These are phyloP conservation scores for Lasiosphaeria hispida DNA, from an alignment of 495 filamentous ascomycete genomes.

Conservation along the genomic window DNA sequence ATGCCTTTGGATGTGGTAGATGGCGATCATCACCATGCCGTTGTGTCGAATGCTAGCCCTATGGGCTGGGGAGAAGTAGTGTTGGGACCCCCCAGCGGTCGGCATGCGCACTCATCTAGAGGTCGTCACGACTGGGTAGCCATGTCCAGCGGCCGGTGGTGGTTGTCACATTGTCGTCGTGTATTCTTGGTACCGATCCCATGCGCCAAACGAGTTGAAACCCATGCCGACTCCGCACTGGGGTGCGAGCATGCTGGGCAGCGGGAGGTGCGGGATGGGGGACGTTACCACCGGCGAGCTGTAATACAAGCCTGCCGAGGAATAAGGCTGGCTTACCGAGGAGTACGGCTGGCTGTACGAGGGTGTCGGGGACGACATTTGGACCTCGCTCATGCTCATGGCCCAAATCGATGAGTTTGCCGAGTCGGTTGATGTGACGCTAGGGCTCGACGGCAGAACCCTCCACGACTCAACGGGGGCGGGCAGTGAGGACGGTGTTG, in stretches of 20 bases:
- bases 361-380: constrained; percentile 68
- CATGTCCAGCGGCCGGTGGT: constrained; percentile 38
- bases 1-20: constrained; percentile 33
- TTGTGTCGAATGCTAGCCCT: constrained; percentile 19
- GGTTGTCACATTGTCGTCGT: constrained; percentile 64
- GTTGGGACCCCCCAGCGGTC: neutral
- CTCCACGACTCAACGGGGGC: constrained; percentile 89
- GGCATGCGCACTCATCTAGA: constrained; percentile 26
- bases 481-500: constrained; percentile 50
- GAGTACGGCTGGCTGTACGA: constrained; percentile 77
- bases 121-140: constrained; percentile 41
- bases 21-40: constrained; percentile 21
- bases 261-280: constrained; percentile 72
- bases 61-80: neutral
- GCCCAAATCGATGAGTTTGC: constrained; percentile 72
- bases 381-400: constrained; percentile 66
- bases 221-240: constrained; percentile 78
- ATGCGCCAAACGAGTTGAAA: constrained; percentile 68
- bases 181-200: constrained; percentile 68
- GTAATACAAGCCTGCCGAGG: constrained; percentile 63
- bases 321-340: constrained; percentile 76
- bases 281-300: constrained; percentile 61
- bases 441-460: constrained; percentile 84
- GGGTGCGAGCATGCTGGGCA: constrained; percentile 84
- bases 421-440: constrained; percentile 65